A percentile compares a stretch with the other conserved stretches of the same genome.
These are phyloP conservation scores for Oxytropis ochrocephala DNA, from an alignment of 306 rosid genomes.

Conservation along the genomic window DNA sequence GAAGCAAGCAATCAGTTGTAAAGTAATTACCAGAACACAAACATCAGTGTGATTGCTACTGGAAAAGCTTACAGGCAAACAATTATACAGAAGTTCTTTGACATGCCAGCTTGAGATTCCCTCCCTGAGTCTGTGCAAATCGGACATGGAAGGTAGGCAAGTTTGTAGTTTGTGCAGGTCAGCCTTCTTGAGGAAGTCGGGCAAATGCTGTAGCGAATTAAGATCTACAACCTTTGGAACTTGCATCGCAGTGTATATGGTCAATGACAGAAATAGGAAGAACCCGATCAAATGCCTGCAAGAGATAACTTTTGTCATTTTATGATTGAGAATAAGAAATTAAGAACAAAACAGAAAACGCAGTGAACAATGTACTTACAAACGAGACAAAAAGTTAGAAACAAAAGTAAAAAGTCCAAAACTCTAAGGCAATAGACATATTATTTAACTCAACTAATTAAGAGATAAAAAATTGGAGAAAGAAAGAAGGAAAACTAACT, in stretches of 20 bases:
- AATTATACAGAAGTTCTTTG: constrained; percentile 72
- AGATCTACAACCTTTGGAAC: constrained; percentile 78
- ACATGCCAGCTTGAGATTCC: constrained; percentile 76
- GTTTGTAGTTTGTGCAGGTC: constrained; percentile 73
- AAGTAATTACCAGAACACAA: constrained; percentile 71
- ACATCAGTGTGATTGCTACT: constrained; percentile 64
- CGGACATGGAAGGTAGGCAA: constrained; percentile 81
- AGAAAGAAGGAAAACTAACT: background rate
- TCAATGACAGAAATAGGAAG: constrained; percentile 82
- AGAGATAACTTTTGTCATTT: constrained; percentile 9
- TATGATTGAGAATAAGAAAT: background rate
- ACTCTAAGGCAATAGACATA: background rate
- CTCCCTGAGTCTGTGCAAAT: constrained; percentile 51
- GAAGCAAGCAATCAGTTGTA: background rate
- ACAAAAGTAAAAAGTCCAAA: background rate
- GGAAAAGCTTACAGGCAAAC: constrained; percentile 79
- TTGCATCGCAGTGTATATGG: constrained; percentile 82
- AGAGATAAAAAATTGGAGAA: background rate
- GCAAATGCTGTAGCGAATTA: constrained; percentile 59
- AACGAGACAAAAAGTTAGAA: background rate
- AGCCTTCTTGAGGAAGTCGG: constrained; percentile 57
- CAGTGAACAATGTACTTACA: background rate
- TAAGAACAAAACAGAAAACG: background rate
- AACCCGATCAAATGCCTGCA: constrained; percentile 97
- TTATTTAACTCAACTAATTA: background rate